Evolutionary conservation across 805 yeast species (phyloP).

Genomic region (Scheffersomyces coipomensis): DNA sequence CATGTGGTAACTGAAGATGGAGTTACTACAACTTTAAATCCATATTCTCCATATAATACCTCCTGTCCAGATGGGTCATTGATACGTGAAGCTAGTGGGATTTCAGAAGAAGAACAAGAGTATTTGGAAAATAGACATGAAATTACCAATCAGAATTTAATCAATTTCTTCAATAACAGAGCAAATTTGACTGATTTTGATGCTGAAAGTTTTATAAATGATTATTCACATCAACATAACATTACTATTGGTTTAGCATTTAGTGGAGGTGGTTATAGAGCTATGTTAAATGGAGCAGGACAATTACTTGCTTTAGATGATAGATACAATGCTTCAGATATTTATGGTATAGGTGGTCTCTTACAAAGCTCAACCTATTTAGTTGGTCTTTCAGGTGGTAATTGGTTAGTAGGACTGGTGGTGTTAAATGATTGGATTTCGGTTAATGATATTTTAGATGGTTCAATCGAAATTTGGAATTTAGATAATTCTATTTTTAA

Average conservation of each 20-base stretch:
- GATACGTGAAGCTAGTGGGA: constrained; percentile 24
- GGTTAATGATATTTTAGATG: constrained; percentile 26
- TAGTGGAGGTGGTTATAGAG: constrained; percentile 86
- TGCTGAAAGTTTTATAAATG: constrained; percentile 24
- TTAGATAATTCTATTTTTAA: constrained; percentile 57
- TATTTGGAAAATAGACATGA: constrained; percentile 25
- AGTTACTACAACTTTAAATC: constrained; percentile 9
- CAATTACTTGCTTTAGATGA: constrained; percentile 76
- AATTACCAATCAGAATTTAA: constrained; percentile 26
- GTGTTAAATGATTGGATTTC: constrained; percentile 37
- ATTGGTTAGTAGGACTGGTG: constrained; percentile 41
- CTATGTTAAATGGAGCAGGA: constrained; percentile 86
- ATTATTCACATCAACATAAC: constrained; percentile 20
- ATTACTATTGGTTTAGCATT: constrained; percentile 35
- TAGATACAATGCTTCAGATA: constrained; percentile 53
- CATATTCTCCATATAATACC: constrained; percentile 29
- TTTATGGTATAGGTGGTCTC: constrained; percentile 71
- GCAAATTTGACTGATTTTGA: constrained; percentile 33
- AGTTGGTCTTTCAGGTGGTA: constrained; percentile 67
- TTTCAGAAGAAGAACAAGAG: constrained; percentile 22
- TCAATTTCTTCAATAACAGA: constrained; percentile 22
- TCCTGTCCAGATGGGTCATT: constrained; percentile 27
- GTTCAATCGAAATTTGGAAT: constrained; percentile 56
- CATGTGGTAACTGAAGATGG: background rate
- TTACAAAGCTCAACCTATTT: constrained; percentile 71